Base-by-base conservation (phyloP, 2,329 filamentous ascomycete genomes). In the Arthroderma sp. region DNA sequence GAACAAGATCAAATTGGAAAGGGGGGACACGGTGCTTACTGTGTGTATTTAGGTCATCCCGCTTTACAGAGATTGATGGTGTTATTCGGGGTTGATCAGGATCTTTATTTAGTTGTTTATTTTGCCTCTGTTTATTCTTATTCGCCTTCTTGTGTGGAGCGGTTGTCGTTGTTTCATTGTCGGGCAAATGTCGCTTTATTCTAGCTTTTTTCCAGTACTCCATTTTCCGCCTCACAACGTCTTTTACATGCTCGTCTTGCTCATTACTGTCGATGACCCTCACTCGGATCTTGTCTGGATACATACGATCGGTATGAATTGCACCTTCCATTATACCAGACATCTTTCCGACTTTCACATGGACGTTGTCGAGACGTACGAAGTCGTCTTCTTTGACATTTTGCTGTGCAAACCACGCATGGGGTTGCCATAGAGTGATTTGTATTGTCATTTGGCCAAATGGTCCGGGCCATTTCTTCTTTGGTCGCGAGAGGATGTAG, bases 361-460 rank as follows among this genome's bases (percentile, higher is more conserved):
- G 81, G 3, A 94, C 70, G 54, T 95, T 94, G 22, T 68, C 72
- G 4, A 95, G 61, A 3, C 64, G 64, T 2, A 94, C 65, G 69
- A 82, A 80, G 27, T 77, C 67, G 3, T 76, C 75, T n/a, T 66
- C 60, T 2, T 69, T 64, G 28, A 91, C 65, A 5, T 75, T 60
- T 0, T 70, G 56, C 10, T 69, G 70, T n/a, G 81, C 72, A 50
- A 67, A 76, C 1, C 58, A 54, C 1, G 78, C 76, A 59, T 94
- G 83, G 0, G 75, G 75, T 9, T 81, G 77, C 59, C 71, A 93
- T 29, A 83, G 71, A 29, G 78, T 82, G 27, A 95, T 64, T 53
- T 81, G 78, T 43, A 95, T 68, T 1, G 79, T 81, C 56, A 75
- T 68, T 55, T 80, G 78, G 2, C 87, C 88, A 52, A 68, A 81